A percentile compares a stretch with the other conserved stretches of the same genome.
These are phyloP conservation scores for Davidsoniella neocaledoniae DNA, from an alignment of 2,329 filamentous ascomycete genomes.

Conservation along the genomic window DNA sequence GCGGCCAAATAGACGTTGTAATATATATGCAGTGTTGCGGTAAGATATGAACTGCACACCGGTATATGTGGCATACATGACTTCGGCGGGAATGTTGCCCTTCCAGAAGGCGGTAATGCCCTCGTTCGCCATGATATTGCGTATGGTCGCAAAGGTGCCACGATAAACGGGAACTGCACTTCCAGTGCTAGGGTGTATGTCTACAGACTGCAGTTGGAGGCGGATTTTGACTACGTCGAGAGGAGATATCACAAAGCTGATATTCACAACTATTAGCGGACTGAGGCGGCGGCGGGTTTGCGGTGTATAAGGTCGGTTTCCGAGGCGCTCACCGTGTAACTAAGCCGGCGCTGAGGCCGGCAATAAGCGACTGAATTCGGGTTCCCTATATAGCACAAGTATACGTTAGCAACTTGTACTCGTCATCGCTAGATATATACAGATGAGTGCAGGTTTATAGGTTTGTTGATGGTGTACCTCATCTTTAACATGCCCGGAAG, in stretches of 20 bases:
- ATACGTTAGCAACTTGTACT: background rate
- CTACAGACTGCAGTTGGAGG: conserved; percentile 58
- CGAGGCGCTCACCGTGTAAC: conserved; percentile 56
- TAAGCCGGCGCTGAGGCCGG: conserved; percentile 55
- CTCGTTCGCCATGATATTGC: conserved; percentile 61
- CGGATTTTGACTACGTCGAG: conserved; percentile 98
- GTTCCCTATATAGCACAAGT: conserved; percentile 28
- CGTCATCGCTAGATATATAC: background rate
- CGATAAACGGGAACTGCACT: conserved; percentile 36
- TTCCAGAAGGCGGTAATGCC: conserved; percentile 87
- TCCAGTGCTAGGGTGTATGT: background rate
- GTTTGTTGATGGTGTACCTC: conserved; percentile 7
- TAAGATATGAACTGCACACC: conserved; percentile 83
- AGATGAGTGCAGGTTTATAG: background rate
- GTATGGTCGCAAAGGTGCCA: conserved; percentile 60
- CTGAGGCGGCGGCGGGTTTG: background rate
- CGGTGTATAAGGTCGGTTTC: background rate
- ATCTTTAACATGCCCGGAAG: conserved; percentile 12
- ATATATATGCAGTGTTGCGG: conserved; percentile 51
- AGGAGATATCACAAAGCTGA: conserved; percentile 78
- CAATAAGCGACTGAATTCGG: conserved; percentile 36
- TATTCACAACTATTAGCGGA: background rate
- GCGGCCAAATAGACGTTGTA: conserved; percentile 30
- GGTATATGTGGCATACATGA: conserved; percentile 85
- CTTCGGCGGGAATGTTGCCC: conserved; percentile 88